These are phyloP conservation scores for Purshia tridentata DNA, from an alignment of 306 rosid genomes.

Conservation along the genomic window DNA sequence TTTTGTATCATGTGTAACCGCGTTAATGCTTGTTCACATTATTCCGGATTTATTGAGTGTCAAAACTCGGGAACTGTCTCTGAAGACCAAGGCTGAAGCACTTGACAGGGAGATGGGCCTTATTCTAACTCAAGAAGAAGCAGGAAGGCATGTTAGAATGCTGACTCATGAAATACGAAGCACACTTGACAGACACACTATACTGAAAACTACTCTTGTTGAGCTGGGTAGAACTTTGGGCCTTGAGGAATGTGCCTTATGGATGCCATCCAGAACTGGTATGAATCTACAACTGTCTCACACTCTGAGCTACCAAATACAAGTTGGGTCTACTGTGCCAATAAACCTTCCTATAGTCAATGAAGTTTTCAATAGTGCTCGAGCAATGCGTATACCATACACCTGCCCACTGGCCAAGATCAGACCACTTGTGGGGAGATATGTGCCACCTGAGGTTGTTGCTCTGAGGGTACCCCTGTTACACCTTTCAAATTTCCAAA, in stretches of 20 bases:
- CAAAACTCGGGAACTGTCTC: slow-evolving; percentile 71
- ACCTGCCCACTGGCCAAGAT: slow-evolving; percentile 72
- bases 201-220: slow-evolving; percentile 85
- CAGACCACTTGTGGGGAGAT: slow-evolving; percentile 70
- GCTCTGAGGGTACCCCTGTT: slow-evolving; percentile 90
- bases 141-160: slow-evolving; percentile 97
- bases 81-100: slow-evolving; percentile 81
- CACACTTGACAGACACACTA: slow-evolving; percentile 85
- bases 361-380: slow-evolving; percentile 71
- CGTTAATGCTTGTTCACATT: slow-evolving; percentile 90
- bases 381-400: slow-evolving; percentile 64
- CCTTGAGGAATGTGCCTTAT: slow-evolving; percentile 85
- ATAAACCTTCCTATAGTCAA: slow-evolving; percentile 62
- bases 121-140: slow-evolving; percentile 84
- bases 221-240: slow-evolving; percentile 88
- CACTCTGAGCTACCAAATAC: slow-evolving; percentile 61
- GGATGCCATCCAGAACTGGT: slow-evolving; percentile 90
- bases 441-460: slow-evolving; percentile 74
- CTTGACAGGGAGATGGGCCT: slow-evolving; percentile 96
- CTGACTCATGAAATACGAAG: slow-evolving; percentile 94
- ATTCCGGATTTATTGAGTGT: slow-evolving; percentile 88
- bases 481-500: slow-evolving; percentile 76
- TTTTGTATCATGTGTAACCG: slow-evolving; percentile 85
- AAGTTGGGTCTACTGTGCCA: slow-evolving; percentile 70
- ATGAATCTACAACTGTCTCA: slow-evolving; percentile 71